Percentiles rank a stretch among this genome's conserved stretches.
These are phyloP conservation scores for Aspergillus versicolor DNA, from an alignment of 2,329 filamentous ascomycete genomes.

Conservation along the genomic window DNA sequence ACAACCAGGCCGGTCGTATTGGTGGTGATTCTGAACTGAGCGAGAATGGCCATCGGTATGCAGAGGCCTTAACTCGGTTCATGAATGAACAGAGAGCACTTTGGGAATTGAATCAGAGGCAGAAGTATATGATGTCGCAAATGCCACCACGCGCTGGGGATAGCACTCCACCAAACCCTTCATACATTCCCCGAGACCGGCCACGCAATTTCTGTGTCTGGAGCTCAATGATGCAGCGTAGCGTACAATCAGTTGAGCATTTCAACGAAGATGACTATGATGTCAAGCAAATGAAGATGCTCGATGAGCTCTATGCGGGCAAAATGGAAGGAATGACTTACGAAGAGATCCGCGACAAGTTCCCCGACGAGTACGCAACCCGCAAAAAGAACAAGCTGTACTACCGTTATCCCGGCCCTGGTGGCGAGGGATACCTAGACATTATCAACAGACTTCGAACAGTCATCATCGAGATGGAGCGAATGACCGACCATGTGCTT, in stretches of 20 bases:
- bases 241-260: conserved; percentile 80
- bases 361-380: conserved; percentile 77
- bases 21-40: conserved; percentile 87
- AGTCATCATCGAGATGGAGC: conserved; percentile 95
- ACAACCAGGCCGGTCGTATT: conserved; percentile 85
- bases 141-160: conserved; percentile 92
- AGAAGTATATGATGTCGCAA: conserved; percentile 71
- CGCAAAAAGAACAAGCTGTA: conserved; percentile 84
- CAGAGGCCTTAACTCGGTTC: conserved; percentile 75
- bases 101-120: conserved; percentile 80
- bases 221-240: conserved; percentile 94
- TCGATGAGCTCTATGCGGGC: conserved; percentile 93
- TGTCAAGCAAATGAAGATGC: conserved; percentile 95
- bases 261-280: conserved; percentile 97
- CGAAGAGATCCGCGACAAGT: conserved; percentile 76
- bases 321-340: conserved; percentile 95
- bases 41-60: conserved; percentile 76
- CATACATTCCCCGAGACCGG: conserved; percentile 60
- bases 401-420: conserved; percentile 94
- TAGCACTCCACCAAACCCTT: conserved; percentile 90
- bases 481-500: conserved; percentile 92
- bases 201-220: conserved; percentile 93
- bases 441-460: conserved; percentile 93
- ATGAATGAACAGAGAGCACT: conserved; percentile 75
- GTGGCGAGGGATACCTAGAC: conserved; percentile 94